Conservation (phyloP, 176 grass and related monocot genomes). For the Eragrostis nindensis region DNA sequence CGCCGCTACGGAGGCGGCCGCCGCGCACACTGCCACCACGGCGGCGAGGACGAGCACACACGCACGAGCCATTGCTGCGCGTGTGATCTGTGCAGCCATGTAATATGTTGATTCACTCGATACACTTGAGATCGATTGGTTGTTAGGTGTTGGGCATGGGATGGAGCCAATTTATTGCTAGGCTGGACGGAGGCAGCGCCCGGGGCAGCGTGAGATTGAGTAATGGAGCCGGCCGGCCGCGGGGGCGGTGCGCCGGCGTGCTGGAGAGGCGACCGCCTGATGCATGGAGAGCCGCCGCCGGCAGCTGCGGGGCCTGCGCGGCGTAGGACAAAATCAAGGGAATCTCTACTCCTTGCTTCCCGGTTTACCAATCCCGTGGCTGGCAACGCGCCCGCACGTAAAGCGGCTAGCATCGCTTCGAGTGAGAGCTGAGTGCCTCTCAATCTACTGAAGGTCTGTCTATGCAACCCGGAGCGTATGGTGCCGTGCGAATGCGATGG, state of each 20-base stretch:
- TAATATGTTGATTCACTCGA: background rate
- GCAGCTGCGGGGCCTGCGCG: background rate
- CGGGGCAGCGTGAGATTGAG: background rate
- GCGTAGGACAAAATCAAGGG: background rate
- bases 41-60: background rate
- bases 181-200: background rate
- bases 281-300: too few species aligned
- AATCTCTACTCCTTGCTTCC: background rate
- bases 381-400: background rate
- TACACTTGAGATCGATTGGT: background rate
- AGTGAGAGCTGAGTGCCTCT: background rate
- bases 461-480: background rate
- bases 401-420: conserved; percentile 9
- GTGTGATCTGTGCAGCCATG: background rate
- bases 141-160: background rate
- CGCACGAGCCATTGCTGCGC: background rate
- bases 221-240: background rate
- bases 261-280: background rate
- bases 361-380: background rate
- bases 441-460: background rate
- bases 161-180: background rate
- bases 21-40: conserved; percentile 18
- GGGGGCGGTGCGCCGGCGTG: background rate
- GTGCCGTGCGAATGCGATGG: background rate
- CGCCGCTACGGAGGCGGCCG: background rate